Conservation (phyloP, 208 protist species). For the Blechomonas ayalai region DNA sequence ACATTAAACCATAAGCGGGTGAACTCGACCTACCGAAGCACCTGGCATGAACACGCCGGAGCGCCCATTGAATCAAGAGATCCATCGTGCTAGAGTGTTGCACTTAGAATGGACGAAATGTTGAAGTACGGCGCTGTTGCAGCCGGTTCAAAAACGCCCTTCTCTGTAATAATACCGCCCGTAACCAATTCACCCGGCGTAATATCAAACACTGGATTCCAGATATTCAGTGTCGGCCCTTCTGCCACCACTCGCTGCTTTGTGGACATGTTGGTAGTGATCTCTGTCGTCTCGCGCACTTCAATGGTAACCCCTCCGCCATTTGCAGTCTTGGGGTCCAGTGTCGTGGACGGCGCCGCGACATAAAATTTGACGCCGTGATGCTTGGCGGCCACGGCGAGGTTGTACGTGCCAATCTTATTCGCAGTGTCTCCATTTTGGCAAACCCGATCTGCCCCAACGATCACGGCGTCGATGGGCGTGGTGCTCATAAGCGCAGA, state of each 20-base stretch:
- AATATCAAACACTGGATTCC: constrained; percentile 97
- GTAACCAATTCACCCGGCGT: constrained; percentile 92
- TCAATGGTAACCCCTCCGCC: constrained; percentile 89
- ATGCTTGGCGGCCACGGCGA: constrained; percentile 85
- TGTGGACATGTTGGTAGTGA: constrained; percentile 80
- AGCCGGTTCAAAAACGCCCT: constrained; percentile 66
- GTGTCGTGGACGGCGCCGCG: constrained; percentile 86
- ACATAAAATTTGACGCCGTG: constrained; percentile 92
- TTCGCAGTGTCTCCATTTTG: constrained; percentile 94
- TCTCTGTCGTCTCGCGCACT: constrained; percentile 86
- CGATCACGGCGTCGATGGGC: constrained; percentile 84
- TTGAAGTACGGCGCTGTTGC: constrained; percentile 38
- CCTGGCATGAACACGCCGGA: too few relatives aligned
- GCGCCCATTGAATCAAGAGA: neutral
- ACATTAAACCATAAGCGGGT: too few relatives aligned
- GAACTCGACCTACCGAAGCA: too few relatives aligned
- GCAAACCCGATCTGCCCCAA: constrained; percentile 92
- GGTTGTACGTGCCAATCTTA: constrained; percentile 95
- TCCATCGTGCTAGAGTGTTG: neutral
- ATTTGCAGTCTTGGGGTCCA: constrained; percentile 75
- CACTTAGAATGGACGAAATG: constrained; percentile 31
- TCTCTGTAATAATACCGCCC: constrained; percentile 91
- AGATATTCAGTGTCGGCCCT: constrained; percentile 76
- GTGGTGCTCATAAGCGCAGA: constrained; percentile 48
- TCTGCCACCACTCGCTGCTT: constrained; percentile 80